Evolutionary conservation across 2,329 filamentous ascomycete genomes (phyloP).

Genomic region (Fusarium praegraminearum): DNA sequence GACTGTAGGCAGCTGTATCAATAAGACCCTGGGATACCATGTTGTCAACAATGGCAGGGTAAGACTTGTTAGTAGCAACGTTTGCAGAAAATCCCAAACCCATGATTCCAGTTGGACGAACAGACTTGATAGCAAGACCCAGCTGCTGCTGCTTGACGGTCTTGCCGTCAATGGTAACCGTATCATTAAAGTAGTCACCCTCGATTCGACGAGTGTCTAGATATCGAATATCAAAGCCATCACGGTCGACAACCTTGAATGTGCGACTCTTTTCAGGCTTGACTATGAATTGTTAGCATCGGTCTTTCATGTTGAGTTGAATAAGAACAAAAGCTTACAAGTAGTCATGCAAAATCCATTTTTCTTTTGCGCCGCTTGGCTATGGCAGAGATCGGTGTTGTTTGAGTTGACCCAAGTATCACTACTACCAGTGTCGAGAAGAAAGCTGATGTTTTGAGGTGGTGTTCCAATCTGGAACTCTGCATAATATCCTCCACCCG

Average conservation of each 20-base stretch:
- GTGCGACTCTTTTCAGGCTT: conserved; percentile 62
- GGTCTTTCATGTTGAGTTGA: background rate
- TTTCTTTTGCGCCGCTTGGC: conserved; percentile 49
- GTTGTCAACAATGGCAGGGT: conserved; percentile 72
- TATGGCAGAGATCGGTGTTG: conserved; percentile 70
- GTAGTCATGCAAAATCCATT: conserved; percentile 51
- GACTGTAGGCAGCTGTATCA: conserved; percentile 72
- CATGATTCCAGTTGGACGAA: conserved; percentile 67
- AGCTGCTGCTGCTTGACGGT: conserved; percentile 65
- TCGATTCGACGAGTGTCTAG: conserved; percentile 66
- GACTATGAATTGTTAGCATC: conserved; percentile 44
- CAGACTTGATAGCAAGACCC: conserved; percentile 63
- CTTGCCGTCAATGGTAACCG: conserved; percentile 63
- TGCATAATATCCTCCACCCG: conserved; percentile 67
- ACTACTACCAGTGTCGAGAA: conserved; percentile 73
- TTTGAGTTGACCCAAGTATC: conserved; percentile 72
- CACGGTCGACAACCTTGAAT: conserved; percentile 56
- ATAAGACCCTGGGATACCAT: conserved; percentile 73
- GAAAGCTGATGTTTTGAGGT: conserved; percentile 64
- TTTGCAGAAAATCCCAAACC: conserved; percentile 68
- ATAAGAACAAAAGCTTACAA: conserved; percentile 52
- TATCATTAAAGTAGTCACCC: conserved; percentile 70
- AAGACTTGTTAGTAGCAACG: conserved; percentile 58
- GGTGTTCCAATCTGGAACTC: conserved; percentile 71
- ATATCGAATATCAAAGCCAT: conserved; percentile 70